A percentile compares a stretch with the other conserved stretches of the same genome.
phyloP scores from a whole-genome alignment of 768 basidiomycete genomes.

The Suillus ampliporus region DNA sequence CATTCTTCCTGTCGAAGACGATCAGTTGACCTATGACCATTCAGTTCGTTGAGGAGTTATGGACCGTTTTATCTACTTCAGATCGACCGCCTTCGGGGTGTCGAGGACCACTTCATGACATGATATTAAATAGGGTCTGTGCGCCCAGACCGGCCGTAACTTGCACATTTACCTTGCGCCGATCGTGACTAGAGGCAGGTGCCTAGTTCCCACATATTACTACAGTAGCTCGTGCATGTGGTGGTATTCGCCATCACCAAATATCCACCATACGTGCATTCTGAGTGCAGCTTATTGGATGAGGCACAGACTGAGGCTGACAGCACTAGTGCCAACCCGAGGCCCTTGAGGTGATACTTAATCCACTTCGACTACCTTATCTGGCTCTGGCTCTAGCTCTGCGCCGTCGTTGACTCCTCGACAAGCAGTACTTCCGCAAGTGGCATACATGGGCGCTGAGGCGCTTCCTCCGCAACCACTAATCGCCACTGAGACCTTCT shows the following conservation, averaged over 20 bases:
- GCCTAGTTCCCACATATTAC: not conserved
- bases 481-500: conserved; percentile 21
- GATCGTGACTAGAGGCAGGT: too few species aligned
- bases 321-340: not conserved
- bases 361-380: conserved; percentile 8
- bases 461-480: conserved; percentile 3
- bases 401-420: not conserved
- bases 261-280: not conserved
- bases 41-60: too few species aligned
- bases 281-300: not conserved
- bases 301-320: not conserved
- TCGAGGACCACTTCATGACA: too few species aligned
- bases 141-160: too few species aligned
- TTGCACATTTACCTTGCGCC: too few species aligned
- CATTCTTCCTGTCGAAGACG: too few species aligned
- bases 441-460: too few species aligned
- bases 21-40: too few species aligned
- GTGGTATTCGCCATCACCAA: too few species aligned
- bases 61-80: too few species aligned
- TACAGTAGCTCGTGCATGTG: not conserved
- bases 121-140: too few species aligned
- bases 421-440: not conserved
- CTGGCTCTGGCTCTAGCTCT: not conserved
- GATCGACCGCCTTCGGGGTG: too few species aligned
- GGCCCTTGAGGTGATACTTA: conserved; percentile 11